Conservation (phyloP, 1,284 basidiomycete genomes). For the Irpex rosettiformis region DNA sequence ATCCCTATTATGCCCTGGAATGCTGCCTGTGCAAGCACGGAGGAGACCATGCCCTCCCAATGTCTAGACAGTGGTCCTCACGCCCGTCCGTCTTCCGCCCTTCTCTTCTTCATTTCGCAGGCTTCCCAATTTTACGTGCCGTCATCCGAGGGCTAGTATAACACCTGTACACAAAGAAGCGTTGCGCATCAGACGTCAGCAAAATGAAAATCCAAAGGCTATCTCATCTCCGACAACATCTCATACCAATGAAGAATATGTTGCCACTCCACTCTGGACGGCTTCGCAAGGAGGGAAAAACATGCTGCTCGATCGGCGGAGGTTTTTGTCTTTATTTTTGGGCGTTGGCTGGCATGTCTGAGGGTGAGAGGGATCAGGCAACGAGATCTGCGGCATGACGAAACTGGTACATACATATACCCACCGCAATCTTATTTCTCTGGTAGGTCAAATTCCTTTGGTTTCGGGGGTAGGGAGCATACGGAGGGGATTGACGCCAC, state of each 20-base stretch:
- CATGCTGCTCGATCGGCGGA: neutral
- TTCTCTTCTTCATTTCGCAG: neutral
- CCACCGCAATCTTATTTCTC: neutral
- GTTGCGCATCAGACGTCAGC: neutral
- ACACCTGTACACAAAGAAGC: neutral
- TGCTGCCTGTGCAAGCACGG: neutral
- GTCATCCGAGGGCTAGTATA: neutral
- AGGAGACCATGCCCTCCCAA: neutral
- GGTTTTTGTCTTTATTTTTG: no score
- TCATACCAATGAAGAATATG: no score
- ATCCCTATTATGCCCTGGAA: neutral
- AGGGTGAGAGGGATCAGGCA: neutral
- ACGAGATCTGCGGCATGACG: neutral
- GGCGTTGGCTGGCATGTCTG: neutral
- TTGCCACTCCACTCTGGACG: neutral
- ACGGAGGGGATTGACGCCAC: no score
- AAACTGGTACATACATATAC: neutral
- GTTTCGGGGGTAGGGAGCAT: no score
- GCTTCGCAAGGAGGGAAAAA: neutral
- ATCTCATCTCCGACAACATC: neutral
- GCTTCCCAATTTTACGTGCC: neutral
- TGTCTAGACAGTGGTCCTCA: neutral
- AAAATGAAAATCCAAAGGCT: neutral
- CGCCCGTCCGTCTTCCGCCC: neutral
- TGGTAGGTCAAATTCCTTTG: no score